phyloP scores from a whole-genome alignment of 2,329 filamentous ascomycete genomes.

The Aureobasidium sp. region DNA sequence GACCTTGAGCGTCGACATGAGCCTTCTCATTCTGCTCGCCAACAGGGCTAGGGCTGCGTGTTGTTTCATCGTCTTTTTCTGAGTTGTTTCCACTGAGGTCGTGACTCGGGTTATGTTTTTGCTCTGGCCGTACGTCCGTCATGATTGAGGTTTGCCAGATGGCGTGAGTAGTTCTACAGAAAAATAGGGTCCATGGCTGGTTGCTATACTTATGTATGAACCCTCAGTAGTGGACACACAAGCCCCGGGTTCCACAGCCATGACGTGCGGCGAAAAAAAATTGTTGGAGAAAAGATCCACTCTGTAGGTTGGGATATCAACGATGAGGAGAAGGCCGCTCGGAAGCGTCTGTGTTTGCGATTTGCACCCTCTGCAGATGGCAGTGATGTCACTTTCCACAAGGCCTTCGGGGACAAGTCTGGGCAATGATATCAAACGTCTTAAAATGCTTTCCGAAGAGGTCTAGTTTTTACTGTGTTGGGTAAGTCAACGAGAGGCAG shows the following conservation, averaged over 20 bases:
- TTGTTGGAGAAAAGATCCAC: slow-evolving; percentile 5
- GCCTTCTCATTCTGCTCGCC: slow-evolving; percentile 15
- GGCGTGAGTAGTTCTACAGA: background rate
- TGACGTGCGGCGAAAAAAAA: slow-evolving; percentile 12
- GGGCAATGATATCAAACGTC: slow-evolving; percentile 5
- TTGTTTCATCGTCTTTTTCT: slow-evolving; percentile 13
- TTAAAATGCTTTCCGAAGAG: slow-evolving; percentile 1
- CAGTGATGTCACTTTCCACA: slow-evolving; percentile 9
- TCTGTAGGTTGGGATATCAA: slow-evolving; percentile 9
- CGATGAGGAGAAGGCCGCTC: slow-evolving; percentile 12
- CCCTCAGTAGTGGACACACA: background rate
- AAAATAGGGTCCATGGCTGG: background rate
- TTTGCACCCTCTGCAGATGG: background rate
- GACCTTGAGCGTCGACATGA: slow-evolving; percentile 16
- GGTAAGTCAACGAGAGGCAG: background rate
- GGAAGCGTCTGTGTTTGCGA: background rate
- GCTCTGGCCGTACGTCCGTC: slow-evolving; percentile 12
- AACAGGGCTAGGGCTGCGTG: slow-evolving; percentile 4
- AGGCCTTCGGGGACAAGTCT: background rate
- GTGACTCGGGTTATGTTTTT: background rate
- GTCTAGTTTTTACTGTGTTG: background rate
- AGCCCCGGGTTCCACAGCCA: slow-evolving; percentile 9
- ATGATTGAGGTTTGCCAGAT: slow-evolving; percentile 2
- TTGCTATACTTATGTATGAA: slow-evolving; percentile 5
- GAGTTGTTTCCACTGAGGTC: slow-evolving; percentile 2